Conservation (phyloP, 345 rosid genomes). For the Geranium brycei region DNA sequence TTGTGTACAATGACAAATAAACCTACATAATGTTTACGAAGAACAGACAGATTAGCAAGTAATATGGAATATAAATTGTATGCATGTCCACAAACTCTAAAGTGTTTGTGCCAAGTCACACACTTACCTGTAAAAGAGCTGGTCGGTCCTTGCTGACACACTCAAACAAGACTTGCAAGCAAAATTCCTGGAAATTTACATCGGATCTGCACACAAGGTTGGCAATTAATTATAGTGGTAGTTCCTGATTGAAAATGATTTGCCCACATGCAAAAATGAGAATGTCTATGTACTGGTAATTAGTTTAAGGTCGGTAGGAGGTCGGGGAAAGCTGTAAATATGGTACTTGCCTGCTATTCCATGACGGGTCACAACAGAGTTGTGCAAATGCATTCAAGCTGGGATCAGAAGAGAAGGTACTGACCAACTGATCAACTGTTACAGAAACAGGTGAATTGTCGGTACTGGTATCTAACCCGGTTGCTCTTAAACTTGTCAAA, state of each 20-base stretch:
- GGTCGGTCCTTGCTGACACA: conserved; percentile 97
- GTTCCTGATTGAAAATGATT: not conserved
- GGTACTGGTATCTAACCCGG: conserved; percentile 20
- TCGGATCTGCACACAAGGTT: conserved; percentile 49
- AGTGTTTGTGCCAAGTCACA: not conserved
- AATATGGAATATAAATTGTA: not conserved
- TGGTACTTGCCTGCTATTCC: conserved; percentile 57
- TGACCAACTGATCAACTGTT: conserved; percentile 79
- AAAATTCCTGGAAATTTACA: conserved; percentile 82
- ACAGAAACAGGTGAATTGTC: conserved; percentile 37
- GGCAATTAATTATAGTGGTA: conserved; percentile 3
- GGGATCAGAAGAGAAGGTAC: conserved; percentile 90
- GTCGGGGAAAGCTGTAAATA: not conserved
- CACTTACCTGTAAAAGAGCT: conserved; percentile 74
- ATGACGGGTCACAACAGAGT: conserved; percentile 74
- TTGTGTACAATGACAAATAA: conserved; percentile 67
- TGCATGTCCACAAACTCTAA: not conserved
- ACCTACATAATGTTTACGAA: conserved; percentile 34
- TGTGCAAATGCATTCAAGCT: conserved; percentile 89
- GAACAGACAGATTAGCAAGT: not conserved
- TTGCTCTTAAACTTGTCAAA: conserved; percentile 34
- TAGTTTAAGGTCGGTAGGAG: not conserved
- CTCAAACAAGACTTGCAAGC: conserved; percentile 85
- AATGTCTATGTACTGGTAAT: not conserved
- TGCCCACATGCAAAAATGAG: not conserved